Base-by-base conservation (phyloP, 1,284 basidiomycete species). In the Tausonia pullulans region DNA sequence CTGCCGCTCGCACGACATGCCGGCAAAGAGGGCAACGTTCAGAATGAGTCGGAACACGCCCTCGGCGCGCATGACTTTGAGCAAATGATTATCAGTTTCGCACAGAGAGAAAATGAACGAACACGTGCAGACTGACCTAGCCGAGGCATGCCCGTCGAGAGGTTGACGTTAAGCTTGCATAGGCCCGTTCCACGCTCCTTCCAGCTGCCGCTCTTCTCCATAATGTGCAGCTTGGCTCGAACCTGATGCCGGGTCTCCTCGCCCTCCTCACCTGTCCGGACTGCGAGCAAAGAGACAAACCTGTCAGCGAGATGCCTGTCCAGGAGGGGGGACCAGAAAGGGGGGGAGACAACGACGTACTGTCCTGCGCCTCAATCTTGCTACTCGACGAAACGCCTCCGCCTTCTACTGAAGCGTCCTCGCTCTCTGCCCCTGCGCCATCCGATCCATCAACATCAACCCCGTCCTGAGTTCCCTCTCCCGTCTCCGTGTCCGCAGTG, bases 21-120 rank as follows among this genome's bases (percentile, higher is more conserved):
- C 91, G 68, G 81, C 79, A 80, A 95, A 96, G 58, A 97, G 79
- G 48, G 85, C 82, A 51, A 88, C 84, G 71, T 97, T 97, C 62
- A 97, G 79, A 63, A 97, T 78, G 58, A 96, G 77, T 0, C 88
- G 81, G 71, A 88, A 84, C 9, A 95, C 90, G 1, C 91, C 93
- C 70, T 97, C 93, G 70, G 94, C 90, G 65, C 93, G 84, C 92
- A 97, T 96, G 50, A 97, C 93, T 93, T 69, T 61, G 27, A 58
- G 41, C 11, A 11, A 50, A 48, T 16, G 41, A 11, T 10, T 45
- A 43, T 46, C 27, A 60, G 59, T 16, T 61, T 8, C 60, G 40
- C 59, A 64, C 6, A 43, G 40, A 59, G 56, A 68, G 54, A 5
- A 39, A 16, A 11, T 57, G 27, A n/a, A 45, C 27, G 40, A 56